phyloP scores from a whole-genome alignment of 176 grass and related monocot species.

The Bromus sterilis region DNA sequence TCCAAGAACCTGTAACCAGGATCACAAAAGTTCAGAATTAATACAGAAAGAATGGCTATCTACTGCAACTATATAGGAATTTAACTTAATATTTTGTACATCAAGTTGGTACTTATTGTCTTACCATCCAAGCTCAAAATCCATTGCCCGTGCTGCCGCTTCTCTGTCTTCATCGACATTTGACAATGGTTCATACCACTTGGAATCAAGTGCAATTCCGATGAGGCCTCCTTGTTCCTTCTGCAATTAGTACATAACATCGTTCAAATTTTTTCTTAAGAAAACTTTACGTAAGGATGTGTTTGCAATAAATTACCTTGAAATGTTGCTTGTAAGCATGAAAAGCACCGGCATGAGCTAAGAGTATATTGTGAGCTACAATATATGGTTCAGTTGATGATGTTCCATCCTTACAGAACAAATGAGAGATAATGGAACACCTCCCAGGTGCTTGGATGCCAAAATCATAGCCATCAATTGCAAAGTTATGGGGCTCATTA shows the following conservation, averaged over 20 bases:
- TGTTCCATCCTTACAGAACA: slow-evolving; percentile 70
- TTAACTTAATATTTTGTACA: neutral
- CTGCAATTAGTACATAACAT: slow-evolving; percentile 13
- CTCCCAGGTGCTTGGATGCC: slow-evolving; percentile 83
- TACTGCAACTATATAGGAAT: slow-evolving; percentile 1
- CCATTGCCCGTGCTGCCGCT: slow-evolving; percentile 73
- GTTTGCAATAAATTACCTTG: slow-evolving; percentile 43
- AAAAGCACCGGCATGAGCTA: slow-evolving; percentile 75
- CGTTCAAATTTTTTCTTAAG: neutral
- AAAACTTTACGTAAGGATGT: neutral
- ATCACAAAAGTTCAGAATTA: slow-evolving; percentile 19
- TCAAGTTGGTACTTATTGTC: slow-evolving; percentile 2
- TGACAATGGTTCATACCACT: slow-evolving; percentile 84
- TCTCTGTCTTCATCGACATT: slow-evolving; percentile 58
- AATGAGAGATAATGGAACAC: slow-evolving; percentile 76
- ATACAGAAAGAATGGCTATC: neutral
- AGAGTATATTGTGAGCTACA: slow-evolving; percentile 73
- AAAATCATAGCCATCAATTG: slow-evolving; percentile 79
- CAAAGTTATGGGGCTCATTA: slow-evolving; percentile 74
- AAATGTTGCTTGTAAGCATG: slow-evolving; percentile 63
- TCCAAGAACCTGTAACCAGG: slow-evolving; percentile 73
- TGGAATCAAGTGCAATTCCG: slow-evolving; percentile 75
- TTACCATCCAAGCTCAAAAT: slow-evolving; percentile 97
- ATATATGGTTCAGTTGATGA: slow-evolving; percentile 90
- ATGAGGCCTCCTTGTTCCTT: slow-evolving; percentile 57